Percentiles rank a stretch among this genome's conserved stretches.
phyloP scores from a whole-genome alignment of 208 protist genomes.

The Naegleria lovaniensis region DNA sequence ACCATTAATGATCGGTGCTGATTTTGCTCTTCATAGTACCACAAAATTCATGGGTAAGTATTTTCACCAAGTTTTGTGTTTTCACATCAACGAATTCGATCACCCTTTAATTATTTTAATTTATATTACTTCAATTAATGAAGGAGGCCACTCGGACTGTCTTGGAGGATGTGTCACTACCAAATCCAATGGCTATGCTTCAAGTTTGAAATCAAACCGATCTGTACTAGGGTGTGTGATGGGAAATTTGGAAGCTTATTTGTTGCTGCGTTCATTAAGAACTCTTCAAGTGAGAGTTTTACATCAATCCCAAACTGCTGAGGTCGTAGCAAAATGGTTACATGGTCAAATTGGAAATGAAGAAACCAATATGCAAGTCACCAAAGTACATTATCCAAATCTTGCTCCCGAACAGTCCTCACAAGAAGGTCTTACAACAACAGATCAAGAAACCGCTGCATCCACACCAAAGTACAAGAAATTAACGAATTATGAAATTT shows the following conservation, averaged over 20 bases:
- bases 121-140: neutral
- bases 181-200: slow-evolving; percentile 11
- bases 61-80: too few species aligned
- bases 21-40: slow-evolving; percentile 51
- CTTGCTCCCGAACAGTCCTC: neutral
- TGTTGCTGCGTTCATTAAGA: slow-evolving; percentile 29
- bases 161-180: slow-evolving; percentile 10
- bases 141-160: slow-evolving; percentile 14
- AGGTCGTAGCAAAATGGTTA: neutral
- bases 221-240: slow-evolving; percentile 15
- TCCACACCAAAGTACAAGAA: neutral
- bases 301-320: neutral
- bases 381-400: neutral
- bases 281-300: slow-evolving; percentile 22
- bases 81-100: slow-evolving; percentile 14
- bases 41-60: slow-evolving; percentile 52
- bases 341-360: neutral
- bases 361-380: neutral
- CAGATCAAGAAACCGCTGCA: neutral
- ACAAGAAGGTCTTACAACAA: too few species aligned
- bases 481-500: neutral
- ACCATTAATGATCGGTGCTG: slow-evolving; percentile 45
- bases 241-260: slow-evolving; percentile 26
- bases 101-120: neutral
- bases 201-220: neutral